Evolutionary conservation across 2,329 filamentous ascomycete species (phyloP), one percentile per base, ranked within the genome.

Genomic region (Arthrobotrys entomopaga): DNA sequence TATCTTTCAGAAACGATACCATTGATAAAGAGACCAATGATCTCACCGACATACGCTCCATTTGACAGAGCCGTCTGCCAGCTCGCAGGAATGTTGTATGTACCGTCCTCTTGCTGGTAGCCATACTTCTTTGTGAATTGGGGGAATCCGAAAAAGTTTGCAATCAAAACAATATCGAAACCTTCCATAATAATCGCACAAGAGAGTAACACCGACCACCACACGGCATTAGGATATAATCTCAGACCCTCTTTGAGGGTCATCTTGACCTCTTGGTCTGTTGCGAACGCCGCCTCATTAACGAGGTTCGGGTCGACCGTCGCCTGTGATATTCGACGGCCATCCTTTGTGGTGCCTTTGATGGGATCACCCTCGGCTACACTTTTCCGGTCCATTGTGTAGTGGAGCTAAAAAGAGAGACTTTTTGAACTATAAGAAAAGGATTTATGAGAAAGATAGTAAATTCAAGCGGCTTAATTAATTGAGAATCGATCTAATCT

Each of bases 1-100:
- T 77, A 75, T 63, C 61, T 26, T 42, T 77, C 76, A 0, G 69
- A 72, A 24, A 77, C 61, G 43, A 76, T 71, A 75, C 76, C 75
- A 59, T 77, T 77, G 13, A 77, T 52, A 38, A 76, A 71, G 11
- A 77, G 63, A 50, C 76, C 76, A 34, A 77, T 76, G 43, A 77
- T 77, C 48, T 77, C 75, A 26, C 76, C 76, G 24, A 76, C 76
- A n/a, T 64, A 67, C 2, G 72, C 75, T n/a, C 75, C 76, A 78
- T 87, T 87, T 77, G 84, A 87, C 16, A 89, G 81, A 13, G 87
- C 87, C 4, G 87, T 84, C 79, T 89, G 88, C 87, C 87, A 89
- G 1, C 83, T 80, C 0, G 87, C 86, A 1, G 87, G 83, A n/a
- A 90, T 83, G 77, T 88, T 83, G 77, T 85, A 88, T 2, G 79